Evolutionary conservation across 2,329 filamentous ascomycete species (phyloP).

Genomic region (Venturia pyrina): DNA sequence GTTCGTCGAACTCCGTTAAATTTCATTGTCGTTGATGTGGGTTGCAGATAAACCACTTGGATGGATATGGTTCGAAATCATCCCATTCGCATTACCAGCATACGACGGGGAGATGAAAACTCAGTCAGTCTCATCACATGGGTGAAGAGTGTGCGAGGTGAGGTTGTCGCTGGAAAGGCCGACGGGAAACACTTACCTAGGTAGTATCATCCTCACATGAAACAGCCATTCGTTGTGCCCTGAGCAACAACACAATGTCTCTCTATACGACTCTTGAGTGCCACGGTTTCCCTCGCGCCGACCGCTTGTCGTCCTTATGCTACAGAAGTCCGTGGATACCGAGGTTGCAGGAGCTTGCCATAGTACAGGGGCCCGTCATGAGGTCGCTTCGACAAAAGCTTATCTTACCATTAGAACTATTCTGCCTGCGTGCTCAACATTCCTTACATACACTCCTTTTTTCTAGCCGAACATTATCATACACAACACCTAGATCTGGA

Average conservation of each 20-base stretch:
- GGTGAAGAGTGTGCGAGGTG: neutral
- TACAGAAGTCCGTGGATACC: neutral
- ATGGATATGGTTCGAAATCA: neutral
- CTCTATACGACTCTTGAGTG: neutral
- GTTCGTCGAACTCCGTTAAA: neutral
- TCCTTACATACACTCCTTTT: neutral
- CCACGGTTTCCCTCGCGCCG: neutral
- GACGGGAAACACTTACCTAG: neutral
- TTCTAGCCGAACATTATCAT: neutral
- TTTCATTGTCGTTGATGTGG: neutral
- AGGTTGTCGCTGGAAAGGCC: neutral
- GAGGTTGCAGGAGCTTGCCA: neutral
- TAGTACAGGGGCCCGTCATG: neutral
- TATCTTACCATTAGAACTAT: neutral
- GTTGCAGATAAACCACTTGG: neutral
- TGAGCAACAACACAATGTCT: neutral
- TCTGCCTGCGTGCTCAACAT: neutral
- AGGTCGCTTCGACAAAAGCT: neutral
- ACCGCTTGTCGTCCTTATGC: neutral
- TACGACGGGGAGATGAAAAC: neutral
- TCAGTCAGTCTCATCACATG: neutral
- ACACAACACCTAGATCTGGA: neutral
- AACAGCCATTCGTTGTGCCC: neutral
- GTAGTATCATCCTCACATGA: neutral
- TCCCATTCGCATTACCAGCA: neutral